Evolutionary conservation across 2,329 filamentous ascomycete genomes (phyloP), one percentile per base, ranked within the genome.

Genomic region (Aspergillus phoenicis): DNA sequence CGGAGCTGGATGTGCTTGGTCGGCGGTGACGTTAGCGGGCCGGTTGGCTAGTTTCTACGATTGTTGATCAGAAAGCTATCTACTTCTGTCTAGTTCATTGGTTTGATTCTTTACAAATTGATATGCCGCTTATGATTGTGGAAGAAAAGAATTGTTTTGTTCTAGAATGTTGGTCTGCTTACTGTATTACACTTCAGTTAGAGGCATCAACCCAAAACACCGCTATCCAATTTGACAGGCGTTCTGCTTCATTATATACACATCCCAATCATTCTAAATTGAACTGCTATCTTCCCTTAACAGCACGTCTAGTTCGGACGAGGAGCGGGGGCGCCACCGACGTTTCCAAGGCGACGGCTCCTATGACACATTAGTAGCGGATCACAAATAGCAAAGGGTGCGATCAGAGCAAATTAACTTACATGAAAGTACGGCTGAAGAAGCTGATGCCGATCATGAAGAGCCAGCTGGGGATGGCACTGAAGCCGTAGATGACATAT

Each of bases 371-470:
- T 70, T 36, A 69, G 63, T 45, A 55, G 43, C 22, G 10, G 52
- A 28, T 28, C 22, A 41, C 51, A 26, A 41, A 36, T 5, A 36
- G 11, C 20, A 15, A 8, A 30, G 20, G n/a, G 47, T 30, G 28
- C 28, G 8, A 36, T 36, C 4, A 10, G 15, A 22, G 13, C 10
- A 48, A 24, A 15, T 20, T 30, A 57, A 74, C 84, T 82, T 77
- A 87, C 86, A 88, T 88, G 71, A 89, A 78, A 11, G 81, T 82
- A 68, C 86, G 78, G 76, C 83, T 87, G 67, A 86, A 70, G 73
- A 88, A 84, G 57, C 82, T 85, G 73, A 89, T 84, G 45, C 80
- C 74, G 64, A 89, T 82, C 87, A 89, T 89, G 64, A 87, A 83
- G 60, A 84, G 69, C 87, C 87, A 89, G 68, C 83, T 87, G 3